These are phyloP conservation scores for Aureoboletus auriporus DNA, from an alignment of 768 basidiomycete species.

Conservation along the genomic window DNA sequence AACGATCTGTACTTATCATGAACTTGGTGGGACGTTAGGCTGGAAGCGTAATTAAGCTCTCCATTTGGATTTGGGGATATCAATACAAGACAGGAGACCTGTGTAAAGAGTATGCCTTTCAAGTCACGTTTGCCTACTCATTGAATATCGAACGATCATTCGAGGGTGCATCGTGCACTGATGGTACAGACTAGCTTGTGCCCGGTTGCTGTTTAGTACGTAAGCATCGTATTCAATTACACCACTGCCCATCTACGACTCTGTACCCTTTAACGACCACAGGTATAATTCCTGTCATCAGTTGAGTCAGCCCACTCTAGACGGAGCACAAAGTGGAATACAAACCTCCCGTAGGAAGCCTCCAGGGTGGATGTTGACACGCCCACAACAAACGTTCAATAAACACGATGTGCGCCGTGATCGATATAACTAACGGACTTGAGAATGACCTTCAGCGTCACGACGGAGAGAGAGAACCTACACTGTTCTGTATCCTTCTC, in stretches of 20 bases:
- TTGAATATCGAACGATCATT: no score
- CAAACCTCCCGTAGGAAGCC: constrained; percentile 64
- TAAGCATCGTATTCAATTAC: constrained; percentile 1
- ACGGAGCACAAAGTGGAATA: not conserved
- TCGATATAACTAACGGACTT: constrained; percentile 48
- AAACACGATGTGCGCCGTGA: constrained; percentile 63
- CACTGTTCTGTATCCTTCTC: constrained; percentile 38
- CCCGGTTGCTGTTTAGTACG: no score
- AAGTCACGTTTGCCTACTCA: no score
- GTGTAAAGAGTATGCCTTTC: no score
- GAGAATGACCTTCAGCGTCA: not conserved
- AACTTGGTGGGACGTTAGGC: no score
- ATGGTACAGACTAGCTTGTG: no score
- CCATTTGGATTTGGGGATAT: no score
- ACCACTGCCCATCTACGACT: not conserved
- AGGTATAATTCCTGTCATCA: constrained; percentile 22
- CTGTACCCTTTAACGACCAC: constrained; percentile 20
- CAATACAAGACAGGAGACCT: no score
- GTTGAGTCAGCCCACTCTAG: not conserved
- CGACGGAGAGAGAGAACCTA: constrained; percentile 15
- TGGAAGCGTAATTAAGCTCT: no score
- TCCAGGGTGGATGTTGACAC: constrained; percentile 40
- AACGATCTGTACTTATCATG: no score
- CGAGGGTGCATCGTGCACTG: no score
- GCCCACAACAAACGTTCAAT: constrained; percentile 52